Evolutionary conservation across 2,329 filamentous ascomycete species (phyloP), one percentile per base, ranked within the genome.

Genomic region (Colletotrichum falcatum): DNA sequence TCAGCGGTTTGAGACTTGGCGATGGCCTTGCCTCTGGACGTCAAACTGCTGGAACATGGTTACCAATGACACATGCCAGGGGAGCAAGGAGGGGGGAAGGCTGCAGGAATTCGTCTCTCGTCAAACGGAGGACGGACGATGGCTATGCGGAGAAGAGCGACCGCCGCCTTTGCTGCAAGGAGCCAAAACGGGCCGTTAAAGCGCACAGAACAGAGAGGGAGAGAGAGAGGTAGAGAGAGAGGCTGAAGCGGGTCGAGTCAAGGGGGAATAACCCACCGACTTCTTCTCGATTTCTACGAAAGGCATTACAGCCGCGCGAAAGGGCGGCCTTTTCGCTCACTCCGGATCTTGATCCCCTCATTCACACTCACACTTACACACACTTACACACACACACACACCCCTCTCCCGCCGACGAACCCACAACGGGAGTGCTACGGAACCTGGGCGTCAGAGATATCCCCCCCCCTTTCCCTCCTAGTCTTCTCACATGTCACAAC

Each of bases 21-120:
- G 7, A 44, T 44, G 18, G 7, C 18, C 42, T 3, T 7, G 30
- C 7, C 20, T 54, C 46, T 65, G 53, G 37, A 64, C 33, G 46
- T 65, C 66, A 46, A 69, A 44, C 63, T 51, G 62, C 55, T 61
- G 48, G 48, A 61, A 55, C 55, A 49, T n/a, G 63, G 51, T 53
- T 70, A 64, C 42, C 44, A n/a, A 44, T 55, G 54, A 39, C 30
- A 30, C 37, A 42, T 30, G 39, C 54, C 61, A 61, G 48, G 66
- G 61, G 39, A 6, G 9, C n/a, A n/a, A n/a, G 6, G 16, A 12
- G 12, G 35, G 37, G 37, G 14, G 12, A 14, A 4, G 9, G 39
- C 14, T 20, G 28, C 23, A 53, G 33, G 20, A 30, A n/a, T 12
- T 53, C 18, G 44, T 51, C 44, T 48, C 6, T 39, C 46, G 7